Base-by-base conservation (phyloP, 805 yeast genomes). In the Yamadazyma sp. region DNA sequence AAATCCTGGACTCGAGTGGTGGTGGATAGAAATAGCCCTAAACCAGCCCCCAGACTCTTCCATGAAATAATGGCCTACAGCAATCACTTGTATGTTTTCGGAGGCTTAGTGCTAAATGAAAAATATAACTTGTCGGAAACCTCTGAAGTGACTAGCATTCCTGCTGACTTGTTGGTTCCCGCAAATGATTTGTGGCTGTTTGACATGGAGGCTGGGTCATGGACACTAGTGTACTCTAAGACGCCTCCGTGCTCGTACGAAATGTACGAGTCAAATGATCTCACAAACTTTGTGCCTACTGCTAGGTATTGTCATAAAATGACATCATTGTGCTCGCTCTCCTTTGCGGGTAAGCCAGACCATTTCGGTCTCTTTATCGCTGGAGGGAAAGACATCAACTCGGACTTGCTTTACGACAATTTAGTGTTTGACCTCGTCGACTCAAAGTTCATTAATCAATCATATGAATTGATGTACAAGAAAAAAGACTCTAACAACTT, bases 181-280 rank as follows among this genome's bases (percentile, higher is more conserved):
- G 54, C 72, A 5, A 80, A 80, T 48, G 93, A 85, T 48, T 57
- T 82, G 17, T 85, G 93, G 91, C 72, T 73, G 48, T 77, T 81
- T 47, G 74, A 80, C 53, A 55, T 80, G 27, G 69, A 66, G 25
- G 60, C 73, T 3, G 67, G 64, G 35, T 55, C 55, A 8, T 84
- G 93, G 91, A 52, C 53, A 1, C 67, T 77, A 32, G 51, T 82
- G 3, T 69, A 67, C 32, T n/a, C n/a, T n/a, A n/a, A n/a, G n/a
- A n/a, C n/a, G n/a, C n/a, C n/a, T n/a, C n/a, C n/a, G 5, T 25
- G 28, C n/a, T 25, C 14, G n/a, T n/a, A 25, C 28, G 16, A n/a
- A 4, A n/a, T 9, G 7, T 14, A n/a, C 5, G 32, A 3, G 52
- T 54, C 36, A 38, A 46, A 3, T 12, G 23, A 21, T 21, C 14